Conservation (phyloP, 768 basidiomycete genomes). For the Solioccasus polychromus region DNA sequence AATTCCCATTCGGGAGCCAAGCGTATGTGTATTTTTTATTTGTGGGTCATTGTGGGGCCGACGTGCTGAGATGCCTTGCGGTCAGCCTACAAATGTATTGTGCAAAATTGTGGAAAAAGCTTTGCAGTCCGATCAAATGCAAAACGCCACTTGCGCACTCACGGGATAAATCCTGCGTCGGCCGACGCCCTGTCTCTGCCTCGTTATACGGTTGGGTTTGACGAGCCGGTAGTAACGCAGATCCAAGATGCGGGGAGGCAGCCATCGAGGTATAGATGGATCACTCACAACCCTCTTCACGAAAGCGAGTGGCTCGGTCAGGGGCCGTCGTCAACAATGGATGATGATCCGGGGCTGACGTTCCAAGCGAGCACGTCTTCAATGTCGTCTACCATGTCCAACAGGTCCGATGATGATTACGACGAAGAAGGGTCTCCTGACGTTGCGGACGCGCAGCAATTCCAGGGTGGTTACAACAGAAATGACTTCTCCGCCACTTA, state of each 20-base stretch:
- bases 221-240: constrained; percentile 44
- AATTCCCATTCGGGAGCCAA: constrained; percentile 51
- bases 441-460: constrained; percentile 27
- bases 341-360: constrained; percentile 26
- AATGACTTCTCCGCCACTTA: constrained; percentile 14
- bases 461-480: constrained; percentile 26
- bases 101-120: constrained; percentile 57
- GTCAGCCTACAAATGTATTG: constrained; percentile 44
- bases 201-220: constrained; percentile 41
- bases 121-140: constrained; percentile 83
- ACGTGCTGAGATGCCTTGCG: no score
- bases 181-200: constrained; percentile 20
- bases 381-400: constrained; percentile 33
- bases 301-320: constrained; percentile 27
- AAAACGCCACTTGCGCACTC: constrained; percentile 74
- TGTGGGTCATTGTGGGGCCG: no score
- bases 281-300: constrained; percentile 36
- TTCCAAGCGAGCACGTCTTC: constrained; percentile 38
- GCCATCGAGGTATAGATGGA: constrained; percentile 39
- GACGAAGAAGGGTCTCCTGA: constrained; percentile 36
- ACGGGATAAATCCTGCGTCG: constrained; percentile 46
- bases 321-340: constrained; percentile 4
- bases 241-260: constrained; percentile 38
- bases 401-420: constrained; percentile 28
- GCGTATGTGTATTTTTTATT: no score